Evolutionary conservation across 495 filamentous ascomycete species (phyloP).

Genomic region (Collariella sp.): DNA sequence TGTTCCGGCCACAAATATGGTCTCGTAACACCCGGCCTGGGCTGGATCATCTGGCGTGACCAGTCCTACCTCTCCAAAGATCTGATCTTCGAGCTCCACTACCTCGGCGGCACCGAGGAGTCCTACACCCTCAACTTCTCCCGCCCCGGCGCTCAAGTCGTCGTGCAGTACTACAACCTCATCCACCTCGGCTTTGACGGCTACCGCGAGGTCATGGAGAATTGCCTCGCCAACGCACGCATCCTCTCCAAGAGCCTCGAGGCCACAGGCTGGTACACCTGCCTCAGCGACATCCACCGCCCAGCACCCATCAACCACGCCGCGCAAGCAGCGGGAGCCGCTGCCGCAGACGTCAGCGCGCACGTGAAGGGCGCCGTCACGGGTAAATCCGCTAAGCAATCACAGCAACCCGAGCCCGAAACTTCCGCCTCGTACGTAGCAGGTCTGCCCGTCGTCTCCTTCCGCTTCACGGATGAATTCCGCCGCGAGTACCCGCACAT

Average conservation of each 20-base stretch:
- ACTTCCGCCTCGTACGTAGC: constrained; percentile 55
- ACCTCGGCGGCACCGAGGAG: constrained; percentile 65
- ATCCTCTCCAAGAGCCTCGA: constrained; percentile 60
- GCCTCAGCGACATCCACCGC: constrained; percentile 62
- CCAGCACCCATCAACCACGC: constrained; percentile 25
- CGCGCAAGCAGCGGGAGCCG: constrained; percentile 9
- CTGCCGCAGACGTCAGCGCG: background rate
- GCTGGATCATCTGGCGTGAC: constrained; percentile 71
- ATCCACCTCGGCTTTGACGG: constrained; percentile 63
- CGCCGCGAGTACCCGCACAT: constrained; percentile 53
- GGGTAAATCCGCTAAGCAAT: constrained; percentile 17
- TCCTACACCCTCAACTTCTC: constrained; percentile 73
- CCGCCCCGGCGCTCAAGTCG: constrained; percentile 60
- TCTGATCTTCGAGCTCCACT: constrained; percentile 66
- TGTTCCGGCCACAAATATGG: constrained; percentile 66
- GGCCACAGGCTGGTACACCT: constrained; percentile 60
- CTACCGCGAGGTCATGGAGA: constrained; percentile 60
- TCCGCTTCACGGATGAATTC: constrained; percentile 57
- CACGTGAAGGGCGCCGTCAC: constrained; percentile 6
- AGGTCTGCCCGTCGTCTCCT: constrained; percentile 64
- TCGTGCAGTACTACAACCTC: constrained; percentile 71
- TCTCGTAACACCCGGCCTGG: constrained; percentile 61
- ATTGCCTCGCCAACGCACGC: constrained; percentile 59
- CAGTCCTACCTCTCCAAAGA: constrained; percentile 59
- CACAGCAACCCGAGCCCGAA: constrained; percentile 25